A percentile compares a stretch with the other conserved stretches of the same genome.
These are phyloP conservation scores for Stephanodiscus triporus DNA, from an alignment of 108 stramenopile genomes.

Conservation along the genomic window DNA sequence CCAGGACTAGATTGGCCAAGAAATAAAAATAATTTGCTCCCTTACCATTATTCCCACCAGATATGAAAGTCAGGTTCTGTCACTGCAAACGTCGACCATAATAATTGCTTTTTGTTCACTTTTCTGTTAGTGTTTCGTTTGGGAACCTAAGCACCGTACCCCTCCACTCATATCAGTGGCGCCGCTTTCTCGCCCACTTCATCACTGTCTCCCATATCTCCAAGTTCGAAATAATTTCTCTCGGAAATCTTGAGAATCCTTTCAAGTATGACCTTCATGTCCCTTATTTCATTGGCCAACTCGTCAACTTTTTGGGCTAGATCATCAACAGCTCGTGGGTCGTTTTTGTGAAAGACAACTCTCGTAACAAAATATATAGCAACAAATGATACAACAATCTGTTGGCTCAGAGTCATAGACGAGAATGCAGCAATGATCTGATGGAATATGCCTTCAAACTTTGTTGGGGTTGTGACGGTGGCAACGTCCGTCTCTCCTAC, in stretches of 20 bases:
- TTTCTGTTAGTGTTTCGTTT: too few species aligned
- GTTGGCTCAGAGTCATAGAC: conserved; percentile 11
- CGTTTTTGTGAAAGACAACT: neutral
- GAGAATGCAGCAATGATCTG: conserved; percentile 3
- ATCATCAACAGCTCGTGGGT: conserved; percentile 6
- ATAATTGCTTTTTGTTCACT: too few species aligned
- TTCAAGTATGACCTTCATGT: conserved; percentile 30
- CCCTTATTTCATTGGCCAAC: conserved; percentile 21
- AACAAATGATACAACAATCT: neutral
- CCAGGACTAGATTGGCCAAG: too few species aligned
- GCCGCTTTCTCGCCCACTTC: neutral
- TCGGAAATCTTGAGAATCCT: conserved; percentile 6
- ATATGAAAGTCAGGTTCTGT: too few species aligned
- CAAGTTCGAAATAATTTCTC: neutral
- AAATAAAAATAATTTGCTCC: too few species aligned
- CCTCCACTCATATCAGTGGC: too few species aligned
- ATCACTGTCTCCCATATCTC: neutral
- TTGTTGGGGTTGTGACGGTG: neutral
- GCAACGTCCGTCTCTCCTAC: neutral
- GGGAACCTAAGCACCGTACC: too few species aligned
- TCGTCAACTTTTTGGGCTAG: conserved; percentile 27
- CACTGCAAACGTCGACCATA: too few species aligned
- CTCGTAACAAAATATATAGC: conserved; percentile 12
- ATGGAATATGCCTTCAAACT: conserved; percentile 2
- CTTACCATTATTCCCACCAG: too few species aligned